A percentile compares a stretch with the other conserved stretches of the same genome.
Evolutionary conservation across 2,329 filamentous ascomycete genomes (phyloP).

Genomic region (Acarospora socialis): DNA sequence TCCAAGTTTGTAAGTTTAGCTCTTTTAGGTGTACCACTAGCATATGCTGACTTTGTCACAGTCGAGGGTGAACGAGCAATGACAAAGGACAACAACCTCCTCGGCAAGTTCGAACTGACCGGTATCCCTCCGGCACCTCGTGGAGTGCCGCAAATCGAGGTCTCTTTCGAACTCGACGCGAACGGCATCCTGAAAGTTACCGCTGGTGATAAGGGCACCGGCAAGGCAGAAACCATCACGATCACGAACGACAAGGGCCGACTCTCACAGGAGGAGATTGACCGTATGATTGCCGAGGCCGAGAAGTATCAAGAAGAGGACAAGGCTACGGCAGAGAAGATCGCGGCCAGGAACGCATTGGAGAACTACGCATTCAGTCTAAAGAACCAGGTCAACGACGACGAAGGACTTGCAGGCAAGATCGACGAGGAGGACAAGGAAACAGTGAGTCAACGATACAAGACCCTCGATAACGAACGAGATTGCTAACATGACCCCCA

Average conservation of each 20-base stretch:
- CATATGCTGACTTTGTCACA: conserved; percentile 16
- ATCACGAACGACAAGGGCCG: conserved; percentile 99
- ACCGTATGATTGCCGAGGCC: conserved; percentile 96
- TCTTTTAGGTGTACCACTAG: not conserved
- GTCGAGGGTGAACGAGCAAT: conserved; percentile 80
- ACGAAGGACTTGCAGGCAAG: conserved; percentile 94
- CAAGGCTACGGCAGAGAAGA: conserved; percentile 93
- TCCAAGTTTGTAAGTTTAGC: conserved; percentile 57
- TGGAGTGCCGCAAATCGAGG: conserved; percentile 95
- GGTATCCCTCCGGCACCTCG: conserved; percentile 89
- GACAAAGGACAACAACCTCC: conserved; percentile 93
- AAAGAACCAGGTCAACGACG: conserved; percentile 98
- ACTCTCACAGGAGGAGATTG: conserved; percentile 90
- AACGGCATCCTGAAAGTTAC: conserved; percentile 97
- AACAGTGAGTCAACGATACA: conserved; percentile 52
- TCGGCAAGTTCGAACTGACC: conserved; percentile 97
- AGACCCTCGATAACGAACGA: conserved; percentile 1
- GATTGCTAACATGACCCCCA: conserved; percentile 22
- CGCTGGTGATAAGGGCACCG: conserved; percentile 93
- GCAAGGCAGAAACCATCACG: conserved; percentile 93
- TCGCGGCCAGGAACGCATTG: conserved; percentile 87
- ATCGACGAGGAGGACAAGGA: conserved; percentile 98
- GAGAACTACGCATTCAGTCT: conserved; percentile 99
- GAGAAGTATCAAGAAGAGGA: conserved; percentile 99
- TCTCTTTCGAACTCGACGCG: conserved; percentile 93